Percentiles rank a stretch among this genome's conserved stretches.
These are phyloP conservation scores for Lipomyces orientalis DNA, from an alignment of 805 yeast genomes.

Conservation along the genomic window DNA sequence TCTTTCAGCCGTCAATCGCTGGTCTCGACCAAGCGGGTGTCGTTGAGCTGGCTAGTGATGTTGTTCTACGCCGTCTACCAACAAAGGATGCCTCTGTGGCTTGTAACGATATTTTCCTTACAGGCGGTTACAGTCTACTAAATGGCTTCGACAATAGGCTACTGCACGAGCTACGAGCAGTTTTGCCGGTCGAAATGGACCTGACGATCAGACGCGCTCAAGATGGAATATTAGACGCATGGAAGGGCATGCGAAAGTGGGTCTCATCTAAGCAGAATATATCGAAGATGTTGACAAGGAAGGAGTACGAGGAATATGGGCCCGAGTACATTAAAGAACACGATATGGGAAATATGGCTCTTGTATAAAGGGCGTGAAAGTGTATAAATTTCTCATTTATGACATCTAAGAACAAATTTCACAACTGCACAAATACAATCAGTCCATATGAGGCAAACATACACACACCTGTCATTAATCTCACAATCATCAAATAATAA, in stretches of 20 bases:
- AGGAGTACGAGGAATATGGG: slow-evolving; percentile 88
- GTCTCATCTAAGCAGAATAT: slow-evolving; percentile 54
- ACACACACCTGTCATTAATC: neutral
- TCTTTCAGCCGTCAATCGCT: slow-evolving; percentile 91
- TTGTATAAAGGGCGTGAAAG: slow-evolving; percentile 12
- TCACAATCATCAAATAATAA: neutral
- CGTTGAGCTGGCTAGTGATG: slow-evolving; percentile 73
- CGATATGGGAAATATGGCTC: slow-evolving; percentile 64
- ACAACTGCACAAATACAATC: neutral
- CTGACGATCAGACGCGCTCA: slow-evolving; percentile 66
- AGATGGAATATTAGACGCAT: slow-evolving; percentile 79
- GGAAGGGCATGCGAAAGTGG: slow-evolving; percentile 95
- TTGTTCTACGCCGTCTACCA: slow-evolving; percentile 64
- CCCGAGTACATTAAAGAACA: slow-evolving; percentile 88
- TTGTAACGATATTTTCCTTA: slow-evolving; percentile 65
- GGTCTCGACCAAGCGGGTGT: slow-evolving; percentile 97
- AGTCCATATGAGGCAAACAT: neutral
- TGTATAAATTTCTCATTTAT: neutral
- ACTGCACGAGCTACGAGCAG: slow-evolving; percentile 66
- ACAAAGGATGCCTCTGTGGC: slow-evolving; percentile 58
- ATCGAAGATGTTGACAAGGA: slow-evolving; percentile 58
- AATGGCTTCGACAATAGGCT: slow-evolving; percentile 72
- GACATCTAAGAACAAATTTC: neutral
- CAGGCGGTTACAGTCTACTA: slow-evolving; percentile 82
- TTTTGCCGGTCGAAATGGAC: slow-evolving; percentile 71